Conservation (phyloP, 257 asterid genomes). For the Vinca minor region DNA sequence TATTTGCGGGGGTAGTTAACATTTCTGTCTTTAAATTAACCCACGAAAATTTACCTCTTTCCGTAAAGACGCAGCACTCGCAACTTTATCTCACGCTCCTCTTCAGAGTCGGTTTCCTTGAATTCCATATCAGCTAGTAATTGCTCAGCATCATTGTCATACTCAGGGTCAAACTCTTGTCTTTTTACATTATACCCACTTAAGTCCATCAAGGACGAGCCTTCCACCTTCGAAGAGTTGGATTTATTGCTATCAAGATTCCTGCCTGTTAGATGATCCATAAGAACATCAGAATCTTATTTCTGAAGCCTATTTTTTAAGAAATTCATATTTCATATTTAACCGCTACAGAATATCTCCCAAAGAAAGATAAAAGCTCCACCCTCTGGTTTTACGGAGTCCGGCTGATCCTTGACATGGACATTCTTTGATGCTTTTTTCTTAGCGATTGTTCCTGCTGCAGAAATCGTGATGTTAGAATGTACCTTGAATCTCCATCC, state of each 20-base stretch:
- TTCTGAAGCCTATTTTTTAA: neutral
- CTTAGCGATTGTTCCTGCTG: conserved; percentile 55
- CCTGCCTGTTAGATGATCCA: conserved; percentile 45
- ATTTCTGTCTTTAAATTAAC: neutral
- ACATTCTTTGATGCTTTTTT: conserved; percentile 44
- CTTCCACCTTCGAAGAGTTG: conserved; percentile 41
- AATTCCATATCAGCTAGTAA: conserved; percentile 88
- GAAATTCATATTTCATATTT: neutral
- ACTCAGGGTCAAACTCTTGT: conserved; percentile 77
- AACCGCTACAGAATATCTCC: neutral
- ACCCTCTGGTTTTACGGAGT: conserved; percentile 56
- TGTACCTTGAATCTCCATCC: conserved; percentile 10
- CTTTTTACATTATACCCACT: conserved; percentile 74
- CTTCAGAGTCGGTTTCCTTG: conserved; percentile 71
- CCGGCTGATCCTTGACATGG: conserved; percentile 55
- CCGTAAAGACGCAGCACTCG: conserved; percentile 65
- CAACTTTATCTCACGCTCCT: conserved; percentile 63
- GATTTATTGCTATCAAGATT: conserved; percentile 56
- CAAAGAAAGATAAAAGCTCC: conserved; percentile 1
- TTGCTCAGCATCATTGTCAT: conserved; percentile 86
- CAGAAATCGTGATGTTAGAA: conserved; percentile 17
- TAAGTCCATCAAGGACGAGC: conserved; percentile 52
- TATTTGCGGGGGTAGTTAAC: neutral
- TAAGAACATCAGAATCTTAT: conserved; percentile 8
- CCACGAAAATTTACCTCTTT: conserved; percentile 37